Conservation (phyloP, 768 basidiomycete species). For the Coprinopsis cinerea region DNA sequence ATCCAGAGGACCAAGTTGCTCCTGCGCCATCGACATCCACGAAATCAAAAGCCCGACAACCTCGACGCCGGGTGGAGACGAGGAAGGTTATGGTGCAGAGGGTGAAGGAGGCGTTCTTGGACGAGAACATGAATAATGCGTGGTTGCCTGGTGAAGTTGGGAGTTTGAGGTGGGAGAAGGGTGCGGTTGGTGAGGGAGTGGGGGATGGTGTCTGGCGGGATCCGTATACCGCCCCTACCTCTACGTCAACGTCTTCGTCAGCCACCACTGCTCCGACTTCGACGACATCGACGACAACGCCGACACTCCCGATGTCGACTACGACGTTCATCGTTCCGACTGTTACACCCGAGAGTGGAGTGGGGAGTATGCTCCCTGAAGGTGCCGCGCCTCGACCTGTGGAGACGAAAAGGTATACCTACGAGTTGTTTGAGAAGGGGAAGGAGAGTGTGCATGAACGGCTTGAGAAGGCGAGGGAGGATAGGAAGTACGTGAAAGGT, state of each 20-base stretch:
- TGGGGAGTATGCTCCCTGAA: neutral
- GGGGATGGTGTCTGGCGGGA: conserved; percentile 3
- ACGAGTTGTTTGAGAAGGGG: conserved; percentile 36
- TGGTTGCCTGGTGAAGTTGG: conserved; percentile 32
- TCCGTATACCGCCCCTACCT: neutral
- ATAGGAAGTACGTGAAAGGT: neutral
- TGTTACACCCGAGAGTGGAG: neutral
- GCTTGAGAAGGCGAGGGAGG: conserved; percentile 17
- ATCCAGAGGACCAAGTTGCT: neutral
- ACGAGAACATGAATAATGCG: conserved; percentile 31
- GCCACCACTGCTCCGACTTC: too few relatives aligned
- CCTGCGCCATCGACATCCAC: neutral
- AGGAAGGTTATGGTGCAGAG: neutral
- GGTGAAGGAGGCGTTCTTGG: conserved; percentile 5
- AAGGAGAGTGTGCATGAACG: conserved; percentile 35
- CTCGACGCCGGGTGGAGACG: neutral
- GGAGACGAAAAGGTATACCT: conserved; percentile 21
- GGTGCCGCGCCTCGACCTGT: conserved; percentile 4
- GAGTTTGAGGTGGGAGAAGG: conserved; percentile 14
- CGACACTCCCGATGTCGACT: neutral
- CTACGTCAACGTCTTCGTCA: neutral
- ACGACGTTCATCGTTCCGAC: neutral
- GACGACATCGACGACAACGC: neutral
- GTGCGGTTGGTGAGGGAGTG: neutral
- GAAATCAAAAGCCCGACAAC: conserved; percentile 1